Conservation (phyloP, 2,329 filamentous ascomycete species). For the Aureobasidium leucospermi region DNA sequence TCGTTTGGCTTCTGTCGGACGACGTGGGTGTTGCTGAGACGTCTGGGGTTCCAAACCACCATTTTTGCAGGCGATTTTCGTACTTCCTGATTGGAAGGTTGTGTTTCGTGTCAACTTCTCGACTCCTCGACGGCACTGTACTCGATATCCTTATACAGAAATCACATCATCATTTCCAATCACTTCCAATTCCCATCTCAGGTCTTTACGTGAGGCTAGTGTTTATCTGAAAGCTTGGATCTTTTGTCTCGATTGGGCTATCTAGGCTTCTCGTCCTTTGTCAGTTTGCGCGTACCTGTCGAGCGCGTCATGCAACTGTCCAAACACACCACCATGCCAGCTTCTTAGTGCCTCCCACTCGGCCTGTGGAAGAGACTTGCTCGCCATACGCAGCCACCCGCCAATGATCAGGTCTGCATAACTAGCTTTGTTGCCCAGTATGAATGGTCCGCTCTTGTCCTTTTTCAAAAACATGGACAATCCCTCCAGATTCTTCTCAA, state of each 20-base stretch:
- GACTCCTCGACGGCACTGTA: not conserved
- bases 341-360: slow-evolving; percentile 43
- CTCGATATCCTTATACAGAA: no score
- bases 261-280: not conserved
- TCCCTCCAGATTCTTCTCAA: not conserved
- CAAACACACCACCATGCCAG: slow-evolving; percentile 49
- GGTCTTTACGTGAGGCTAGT: no score
- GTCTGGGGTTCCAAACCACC: slow-evolving; percentile 38
- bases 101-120: slow-evolving; percentile 20
- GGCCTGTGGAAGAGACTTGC: slow-evolving; percentile 30
- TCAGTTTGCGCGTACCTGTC: not conserved
- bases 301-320: slow-evolving; percentile 39
- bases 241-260: not conserved
- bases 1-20: slow-evolving; percentile 35
- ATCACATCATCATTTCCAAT: not conserved
- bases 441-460: slow-evolving; percentile 37
- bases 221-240: not conserved
- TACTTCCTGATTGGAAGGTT: slow-evolving; percentile 39
- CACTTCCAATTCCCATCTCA: no score
- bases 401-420: slow-evolving; percentile 54
- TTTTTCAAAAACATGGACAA: slow-evolving; percentile 11
- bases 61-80: slow-evolving; percentile 37
- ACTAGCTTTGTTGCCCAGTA: slow-evolving; percentile 38
- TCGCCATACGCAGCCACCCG: slow-evolving; percentile 47
- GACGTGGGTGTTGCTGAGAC: slow-evolving; percentile 44